Percentiles rank a stretch among this genome's conserved stretches.
Evolutionary conservation across 805 yeast species (phyloP).

Genomic region (Candida cerambycidarum): DNA sequence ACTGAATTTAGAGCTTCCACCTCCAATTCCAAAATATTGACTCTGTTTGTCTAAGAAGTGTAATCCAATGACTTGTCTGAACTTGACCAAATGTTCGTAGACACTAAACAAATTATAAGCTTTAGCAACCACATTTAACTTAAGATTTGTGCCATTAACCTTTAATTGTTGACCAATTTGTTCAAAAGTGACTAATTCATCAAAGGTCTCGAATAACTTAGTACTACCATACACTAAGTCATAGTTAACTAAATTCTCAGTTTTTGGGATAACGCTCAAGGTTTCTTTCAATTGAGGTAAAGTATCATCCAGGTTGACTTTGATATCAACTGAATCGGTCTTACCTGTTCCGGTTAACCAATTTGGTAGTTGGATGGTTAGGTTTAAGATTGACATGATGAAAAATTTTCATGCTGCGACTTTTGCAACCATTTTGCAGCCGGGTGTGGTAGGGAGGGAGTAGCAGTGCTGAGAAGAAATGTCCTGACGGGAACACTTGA

Average conservation of each 20-base stretch:
- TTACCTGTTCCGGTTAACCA: constrained; percentile 12
- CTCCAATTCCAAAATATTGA: constrained; percentile 38
- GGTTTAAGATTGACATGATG: constrained; percentile 6
- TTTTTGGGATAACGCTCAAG: constrained; percentile 53
- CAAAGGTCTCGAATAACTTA: constrained; percentile 27
- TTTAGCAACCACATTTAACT: constrained; percentile 43
- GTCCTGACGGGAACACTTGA: no score
- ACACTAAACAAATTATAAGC: constrained; percentile 63
- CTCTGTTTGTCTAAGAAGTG: constrained; percentile 45
- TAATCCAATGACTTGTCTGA: constrained; percentile 61
- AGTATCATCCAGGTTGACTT: constrained; percentile 43
- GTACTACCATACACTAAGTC: constrained; percentile 39
- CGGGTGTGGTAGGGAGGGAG: not conserved
- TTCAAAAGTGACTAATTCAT: constrained; percentile 28
- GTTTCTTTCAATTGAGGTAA: constrained; percentile 59
- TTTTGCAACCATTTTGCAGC: constrained; percentile 11
- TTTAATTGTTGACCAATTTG: constrained; percentile 21
- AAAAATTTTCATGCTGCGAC: constrained; percentile 10
- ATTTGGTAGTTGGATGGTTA: constrained; percentile 12
- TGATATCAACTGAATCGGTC: constrained; percentile 22
- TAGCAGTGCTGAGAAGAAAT: no score
- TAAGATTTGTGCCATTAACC: constrained; percentile 10
- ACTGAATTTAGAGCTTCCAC: constrained; percentile 52
- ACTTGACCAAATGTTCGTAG: constrained; percentile 58
- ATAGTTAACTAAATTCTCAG: constrained; percentile 63